phyloP scores from a whole-genome alignment of 495 filamentous ascomycete species.

The Articulospora tetracladia region DNA sequence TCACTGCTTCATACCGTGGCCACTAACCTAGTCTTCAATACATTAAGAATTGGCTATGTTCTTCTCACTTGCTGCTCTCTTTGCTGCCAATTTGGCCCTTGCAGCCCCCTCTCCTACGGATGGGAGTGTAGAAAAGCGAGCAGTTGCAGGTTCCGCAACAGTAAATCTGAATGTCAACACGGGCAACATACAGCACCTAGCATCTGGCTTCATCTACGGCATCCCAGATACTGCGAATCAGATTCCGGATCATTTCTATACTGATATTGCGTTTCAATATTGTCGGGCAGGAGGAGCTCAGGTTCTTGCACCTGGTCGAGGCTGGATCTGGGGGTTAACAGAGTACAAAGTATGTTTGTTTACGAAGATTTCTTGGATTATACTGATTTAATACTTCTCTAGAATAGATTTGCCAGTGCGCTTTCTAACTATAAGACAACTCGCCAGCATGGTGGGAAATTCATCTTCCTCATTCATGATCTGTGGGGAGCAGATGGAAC shows the following conservation, averaged over 20 bases:
- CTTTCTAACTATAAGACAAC: conserved; percentile 35
- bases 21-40: no score
- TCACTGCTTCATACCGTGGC: no score
- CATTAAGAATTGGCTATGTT: no score
- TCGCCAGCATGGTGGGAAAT: conserved; percentile 31
- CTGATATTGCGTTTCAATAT: conserved; percentile 32
- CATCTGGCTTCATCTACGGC: conserved; percentile 32
- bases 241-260: conserved; percentile 29
- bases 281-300: conserved; percentile 34
- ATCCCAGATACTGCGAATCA: conserved; percentile 29
- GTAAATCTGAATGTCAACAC: neutral
- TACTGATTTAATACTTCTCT: neutral
- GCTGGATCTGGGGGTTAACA: conserved; percentile 31
- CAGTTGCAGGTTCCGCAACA: neutral
- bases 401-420: conserved; percentile 33
- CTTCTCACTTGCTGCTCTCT: no score
- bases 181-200: conserved; percentile 3
- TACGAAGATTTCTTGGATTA: neutral
- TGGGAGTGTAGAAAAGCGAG: neutral
- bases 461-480: conserved; percentile 36
- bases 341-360: conserved; percentile 22
- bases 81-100: no score
- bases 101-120: no score
- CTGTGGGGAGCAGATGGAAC: conserved; percentile 36
- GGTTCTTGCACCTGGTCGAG: conserved; percentile 24